phyloP scores from a whole-genome alignment of 2,329 filamentous ascomycete species.

The Aspergillus phoenicis region DNA sequence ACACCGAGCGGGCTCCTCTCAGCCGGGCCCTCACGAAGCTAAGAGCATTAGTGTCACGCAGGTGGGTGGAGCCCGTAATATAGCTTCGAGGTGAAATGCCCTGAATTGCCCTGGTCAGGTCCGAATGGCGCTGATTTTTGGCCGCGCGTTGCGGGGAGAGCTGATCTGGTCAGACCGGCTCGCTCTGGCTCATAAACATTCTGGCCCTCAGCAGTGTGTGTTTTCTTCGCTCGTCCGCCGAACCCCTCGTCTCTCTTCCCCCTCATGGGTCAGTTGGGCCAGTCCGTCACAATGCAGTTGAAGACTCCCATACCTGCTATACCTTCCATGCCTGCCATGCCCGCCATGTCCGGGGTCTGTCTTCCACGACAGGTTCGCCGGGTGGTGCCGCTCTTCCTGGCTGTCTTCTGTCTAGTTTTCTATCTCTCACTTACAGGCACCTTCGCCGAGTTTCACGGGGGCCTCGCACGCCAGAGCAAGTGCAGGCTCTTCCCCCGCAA shows the following conservation, averaged over 20 bases:
- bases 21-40: slow-evolving; percentile 2
- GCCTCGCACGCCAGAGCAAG: neutral
- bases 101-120: neutral
- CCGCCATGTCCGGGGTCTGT: neutral
- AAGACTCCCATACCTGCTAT: neutral
- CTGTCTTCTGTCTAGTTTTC: slow-evolving; percentile 5
- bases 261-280: neutral
- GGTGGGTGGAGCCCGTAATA: slow-evolving; percentile 2
- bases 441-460: neutral
- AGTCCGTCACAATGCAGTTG: slow-evolving; percentile 4
- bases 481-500: slow-evolving; percentile 60
- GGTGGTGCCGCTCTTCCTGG: slow-evolving; percentile 1
- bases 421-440: slow-evolving; percentile 8
- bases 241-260: neutral
- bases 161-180: neutral
- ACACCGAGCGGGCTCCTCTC: too few relatives aligned
- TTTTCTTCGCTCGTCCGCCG: neutral
- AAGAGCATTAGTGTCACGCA: slow-evolving; percentile 3
- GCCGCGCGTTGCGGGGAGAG: neutral
- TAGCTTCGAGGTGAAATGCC: neutral
- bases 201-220: neutral
- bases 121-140: neutral
- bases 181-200: slow-evolving; percentile 6
- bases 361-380: slow-evolving; percentile 6
- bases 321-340: too few relatives aligned